Base-by-base conservation (phyloP, 1,284 basidiomycete genomes). In the Spongiforma sp. region DNA sequence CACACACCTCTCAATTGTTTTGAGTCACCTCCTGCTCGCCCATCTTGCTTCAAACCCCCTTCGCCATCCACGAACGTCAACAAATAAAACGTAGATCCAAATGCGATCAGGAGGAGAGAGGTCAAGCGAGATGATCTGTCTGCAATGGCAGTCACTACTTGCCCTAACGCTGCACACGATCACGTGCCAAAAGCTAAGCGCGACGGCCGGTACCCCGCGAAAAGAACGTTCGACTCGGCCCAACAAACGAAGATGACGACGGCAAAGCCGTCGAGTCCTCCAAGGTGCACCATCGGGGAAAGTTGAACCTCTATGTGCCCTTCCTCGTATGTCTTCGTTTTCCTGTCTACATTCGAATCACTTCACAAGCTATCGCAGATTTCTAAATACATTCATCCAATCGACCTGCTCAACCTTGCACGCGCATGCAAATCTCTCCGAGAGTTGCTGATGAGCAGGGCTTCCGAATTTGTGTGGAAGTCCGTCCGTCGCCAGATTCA, bases 31-130 rank as follows among this genome's bases (percentile, higher is more conserved):
- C 62, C 48, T 43, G 37, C 32, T 55, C n/a, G 50, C 52, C 53
- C 41, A 6, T 43, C n/a, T 9, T 24, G 3, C 19, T 36, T 4
- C 1, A 10, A 4, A 9, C 74, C 62, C 81, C 82, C 67, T 84
- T 85, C 6, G 85, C 81, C 73, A 83, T 80, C 58, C 84, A 79
- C 86, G 76, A 90, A 92, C 0, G 89, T 89, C 61, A 90, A 77
- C 46, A 92, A 76, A 74, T 90, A 92, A 66, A 90, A 82, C 6
- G 88, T 89, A 72, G 87, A 93, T 12, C 89, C 86, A 65, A 93
- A 89, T 3, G 85, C 82, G 63, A 93, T 91, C 2, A 76, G 75
- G n/a, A n/a, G n/a, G n/a, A n/a, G n/a, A n/a, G n/a, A n/a, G n/a
- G n/a, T n/a, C n/a, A n/a, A n/a, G n/a, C n/a, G n/a, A n/a, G n/a